Conservation (phyloP, 768 basidiomycete genomes). For the Fistulinella prunicolor region DNA sequence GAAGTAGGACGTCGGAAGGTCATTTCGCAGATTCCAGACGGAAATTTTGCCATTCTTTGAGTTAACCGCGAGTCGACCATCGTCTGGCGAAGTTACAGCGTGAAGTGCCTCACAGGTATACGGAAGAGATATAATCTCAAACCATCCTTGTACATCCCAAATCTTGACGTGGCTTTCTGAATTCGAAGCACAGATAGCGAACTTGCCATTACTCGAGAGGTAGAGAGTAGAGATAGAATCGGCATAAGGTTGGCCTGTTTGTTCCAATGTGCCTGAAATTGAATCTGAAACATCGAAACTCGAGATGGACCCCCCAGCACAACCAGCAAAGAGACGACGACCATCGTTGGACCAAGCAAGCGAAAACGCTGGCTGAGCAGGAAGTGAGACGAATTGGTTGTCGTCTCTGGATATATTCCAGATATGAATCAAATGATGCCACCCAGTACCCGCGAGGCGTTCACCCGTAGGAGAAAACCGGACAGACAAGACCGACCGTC, state of each 20-base stretch:
- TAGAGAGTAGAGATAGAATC: slow-evolving; percentile 16
- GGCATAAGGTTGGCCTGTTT: slow-evolving; percentile 7
- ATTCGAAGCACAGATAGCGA: slow-evolving; percentile 18
- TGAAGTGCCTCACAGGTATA: slow-evolving; percentile 11
- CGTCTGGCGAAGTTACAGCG: slow-evolving; percentile 14
- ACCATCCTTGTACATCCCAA: slow-evolving; percentile 12
- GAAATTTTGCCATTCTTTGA: slow-evolving; percentile 6
- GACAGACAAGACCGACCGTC: slow-evolving; percentile 9
- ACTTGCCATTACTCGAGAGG: slow-evolving; percentile 21
- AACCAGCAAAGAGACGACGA: slow-evolving; percentile 17
- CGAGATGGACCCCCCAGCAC: slow-evolving; percentile 9
- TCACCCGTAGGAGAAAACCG: slow-evolving; percentile 23
- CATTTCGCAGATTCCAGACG: slow-evolving; percentile 15
- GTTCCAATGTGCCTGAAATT: background rate
- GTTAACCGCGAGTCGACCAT: slow-evolving; percentile 5
- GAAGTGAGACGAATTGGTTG: background rate
- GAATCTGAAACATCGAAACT: slow-evolving; percentile 10
- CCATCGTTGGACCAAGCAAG: slow-evolving; percentile 21
- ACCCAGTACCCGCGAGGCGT: slow-evolving; percentile 13
- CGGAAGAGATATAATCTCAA: slow-evolving; percentile 7
- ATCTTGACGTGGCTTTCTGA: slow-evolving; percentile 15
- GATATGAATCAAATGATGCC: slow-evolving; percentile 7
- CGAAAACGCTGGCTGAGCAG: slow-evolving; percentile 7
- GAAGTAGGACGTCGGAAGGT: slow-evolving; percentile 11
- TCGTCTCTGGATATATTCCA: background rate